Evolutionary conservation across 2,329 filamentous ascomycete species (phyloP).

Genomic region (Aspergillus hortae): DNA sequence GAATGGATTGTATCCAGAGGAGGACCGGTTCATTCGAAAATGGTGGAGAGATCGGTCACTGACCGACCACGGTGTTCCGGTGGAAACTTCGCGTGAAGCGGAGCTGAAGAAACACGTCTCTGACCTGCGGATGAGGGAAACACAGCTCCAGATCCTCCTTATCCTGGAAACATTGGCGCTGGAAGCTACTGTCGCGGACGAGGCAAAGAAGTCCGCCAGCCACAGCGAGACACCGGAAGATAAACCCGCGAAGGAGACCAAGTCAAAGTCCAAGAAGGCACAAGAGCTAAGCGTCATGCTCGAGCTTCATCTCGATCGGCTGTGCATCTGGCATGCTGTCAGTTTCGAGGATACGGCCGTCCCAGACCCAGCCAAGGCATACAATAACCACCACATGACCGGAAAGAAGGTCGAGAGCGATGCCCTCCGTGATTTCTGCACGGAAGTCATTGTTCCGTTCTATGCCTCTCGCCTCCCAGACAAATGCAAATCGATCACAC

Average conservation of each 20-base stretch:
- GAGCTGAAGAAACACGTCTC: constrained; percentile 40
- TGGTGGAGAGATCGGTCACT: constrained; percentile 46
- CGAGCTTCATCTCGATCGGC: constrained; percentile 46
- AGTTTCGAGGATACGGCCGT: constrained; percentile 35
- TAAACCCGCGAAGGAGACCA: constrained; percentile 14
- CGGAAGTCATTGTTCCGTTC: constrained; percentile 49
- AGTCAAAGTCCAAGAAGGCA: constrained; percentile 34
- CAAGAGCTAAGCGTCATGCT: constrained; percentile 43
- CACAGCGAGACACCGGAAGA: constrained; percentile 14
- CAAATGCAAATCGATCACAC: constrained; percentile 44
- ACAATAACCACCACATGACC: constrained; percentile 24
- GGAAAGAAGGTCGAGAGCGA: constrained; percentile 40
- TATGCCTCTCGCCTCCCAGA: constrained; percentile 47
- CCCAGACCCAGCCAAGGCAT: constrained; percentile 24
- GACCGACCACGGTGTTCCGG: constrained; percentile 21
- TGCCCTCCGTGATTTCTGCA: constrained; percentile 48
- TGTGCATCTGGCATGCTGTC: constrained; percentile 52
- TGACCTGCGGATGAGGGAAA: constrained; percentile 46
- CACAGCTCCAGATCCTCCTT: constrained; percentile 48
- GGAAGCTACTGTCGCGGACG: constrained; percentile 27
- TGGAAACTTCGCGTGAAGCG: constrained; percentile 30
- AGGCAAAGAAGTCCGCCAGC: constrained; percentile 15
- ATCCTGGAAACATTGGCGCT: constrained; percentile 46
- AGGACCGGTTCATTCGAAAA: constrained; percentile 39
- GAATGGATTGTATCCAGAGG: constrained; percentile 46